Conservation (phyloP, 805 yeast species). For the Cyberlindnera mycetangii region DNA sequence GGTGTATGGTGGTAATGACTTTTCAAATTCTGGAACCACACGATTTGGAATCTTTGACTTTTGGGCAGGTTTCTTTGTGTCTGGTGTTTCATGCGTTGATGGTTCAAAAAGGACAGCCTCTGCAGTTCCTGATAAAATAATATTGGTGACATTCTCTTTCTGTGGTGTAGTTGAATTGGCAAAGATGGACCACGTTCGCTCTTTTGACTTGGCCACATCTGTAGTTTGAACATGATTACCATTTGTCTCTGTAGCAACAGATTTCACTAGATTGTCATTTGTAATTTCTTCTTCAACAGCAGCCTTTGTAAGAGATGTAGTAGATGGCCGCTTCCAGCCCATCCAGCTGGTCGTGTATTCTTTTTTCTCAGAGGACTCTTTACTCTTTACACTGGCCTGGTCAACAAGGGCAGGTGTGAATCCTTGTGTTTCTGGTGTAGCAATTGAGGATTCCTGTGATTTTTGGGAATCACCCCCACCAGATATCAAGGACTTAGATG, state of each 20-base stretch:
- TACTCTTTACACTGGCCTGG: slow-evolving; percentile 8
- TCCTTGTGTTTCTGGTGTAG: background rate
- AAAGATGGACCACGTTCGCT: slow-evolving; percentile 29
- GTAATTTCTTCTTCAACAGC: slow-evolving; percentile 15
- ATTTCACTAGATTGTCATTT: slow-evolving; percentile 13
- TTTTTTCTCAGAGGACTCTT: slow-evolving; percentile 10
- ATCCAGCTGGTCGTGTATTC: slow-evolving; percentile 20
- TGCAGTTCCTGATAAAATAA: slow-evolving; percentile 19
- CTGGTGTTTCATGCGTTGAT: slow-evolving; percentile 3
- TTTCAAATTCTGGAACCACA: slow-evolving; percentile 28
- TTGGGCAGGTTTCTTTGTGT: slow-evolving; percentile 2
- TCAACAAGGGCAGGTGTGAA: background rate
- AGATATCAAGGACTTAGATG: slow-evolving; percentile 2
- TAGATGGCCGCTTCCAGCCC: slow-evolving; percentile 26
- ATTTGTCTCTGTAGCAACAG: slow-evolving; percentile 9
- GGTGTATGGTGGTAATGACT: slow-evolving; percentile 23
- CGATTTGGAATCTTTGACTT: slow-evolving; percentile 15
- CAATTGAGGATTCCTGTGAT: background rate
- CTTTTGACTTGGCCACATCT: slow-evolving; percentile 6
- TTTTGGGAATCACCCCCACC: background rate
- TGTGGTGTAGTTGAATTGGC: slow-evolving; percentile 11
- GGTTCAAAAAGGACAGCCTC: slow-evolving; percentile 29
- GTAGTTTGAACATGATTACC: background rate
- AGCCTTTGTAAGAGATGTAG: slow-evolving; percentile 21
- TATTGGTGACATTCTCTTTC: slow-evolving; percentile 15